Base-by-base conservation (phyloP, 768 basidiomycete species). In the Pleurotus giganteus region DNA sequence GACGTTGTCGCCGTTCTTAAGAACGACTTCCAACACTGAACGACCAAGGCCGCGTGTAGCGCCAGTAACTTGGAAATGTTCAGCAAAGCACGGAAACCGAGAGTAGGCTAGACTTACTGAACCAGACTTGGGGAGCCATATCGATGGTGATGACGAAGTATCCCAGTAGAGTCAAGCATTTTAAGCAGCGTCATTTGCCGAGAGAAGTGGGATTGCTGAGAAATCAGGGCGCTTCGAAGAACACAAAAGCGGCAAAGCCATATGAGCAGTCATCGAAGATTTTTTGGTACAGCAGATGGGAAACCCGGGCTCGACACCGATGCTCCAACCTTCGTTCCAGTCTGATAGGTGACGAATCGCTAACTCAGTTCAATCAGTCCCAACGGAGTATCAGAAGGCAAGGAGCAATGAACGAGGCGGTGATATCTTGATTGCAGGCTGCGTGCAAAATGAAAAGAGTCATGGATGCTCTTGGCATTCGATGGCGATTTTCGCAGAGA, bases 1-100 rank as follows among this genome's bases (percentile, higher is more conserved):
- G 44, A 70, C 75, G 11, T 47, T 69, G 54, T 76, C 74, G 26
- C 75, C 77, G 11, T 65, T 65, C 24, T 59, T 60, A 26, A 79
- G 62, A 26, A 63, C 73, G 24, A 62, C 41, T 55, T 74, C 69
- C 15, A 65, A 64, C n/a, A 74, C 63, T 6, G 61, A 50, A n/a
- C 66, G 69, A 26, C 77, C 77, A 29, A 79, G 68, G 29, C 74
- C 76, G n/a, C 64, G 45, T 11, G 63, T 61, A 3, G 64, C 45
- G 9, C 63, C 63, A 43, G 44, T 57, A 34, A 61, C 41, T 53
- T 21, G 13, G 17, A 19, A 17, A 23, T 32, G 8, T 26, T 46
- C 31, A 56, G 47, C 23, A 31, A 23, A 37, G 23, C 11, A 19
- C 21, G 12, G 11, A 2, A 5, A 21, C 7, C 13, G 13, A 43